These are phyloP conservation scores for Capsicum pubescens DNA, from an alignment of 257 asterid genomes.

Conservation along the genomic window DNA sequence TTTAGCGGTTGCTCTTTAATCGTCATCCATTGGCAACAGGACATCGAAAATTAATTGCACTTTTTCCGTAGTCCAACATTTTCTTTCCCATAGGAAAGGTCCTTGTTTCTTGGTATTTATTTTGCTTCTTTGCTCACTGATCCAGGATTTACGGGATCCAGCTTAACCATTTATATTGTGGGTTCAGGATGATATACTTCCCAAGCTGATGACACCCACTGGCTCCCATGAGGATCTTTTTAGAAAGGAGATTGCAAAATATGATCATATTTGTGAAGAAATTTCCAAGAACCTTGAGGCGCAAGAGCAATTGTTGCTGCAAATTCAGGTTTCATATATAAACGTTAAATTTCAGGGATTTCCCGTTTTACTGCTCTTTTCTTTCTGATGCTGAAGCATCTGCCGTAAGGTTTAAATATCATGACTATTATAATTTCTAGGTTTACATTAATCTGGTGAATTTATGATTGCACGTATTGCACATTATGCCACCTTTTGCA, in stretches of 20 bases:
- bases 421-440: not conserved
- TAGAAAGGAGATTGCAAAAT: conserved; percentile 88
- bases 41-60: not conserved
- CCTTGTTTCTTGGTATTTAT: conserved; percentile 17
- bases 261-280: conserved; percentile 80
- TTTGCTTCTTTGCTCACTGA: conserved; percentile 20
- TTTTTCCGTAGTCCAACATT: not conserved
- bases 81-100: conserved; percentile 1
- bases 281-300: conserved; percentile 79
- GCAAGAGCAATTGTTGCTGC: conserved; percentile 83
- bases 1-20: not conserved
- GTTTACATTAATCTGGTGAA: not conserved
- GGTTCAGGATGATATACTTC: conserved; percentile 90
- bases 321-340: conserved; percentile 67
- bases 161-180: not conserved
- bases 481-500: conserved; percentile 16
- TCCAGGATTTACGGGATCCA: conserved; percentile 2
- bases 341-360: conserved; percentile 8
- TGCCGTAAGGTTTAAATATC: not conserved
- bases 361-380: not conserved
- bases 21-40: not conserved
- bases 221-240: conserved; percentile 96
- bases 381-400: conserved; percentile 24
- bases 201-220: conserved; percentile 85
- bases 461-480: not conserved